Percentiles rank a stretch among this genome's conserved stretches.
phyloP scores from a whole-genome alignment of 495 filamentous ascomycete species.

The Neurospora sp. region DNA sequence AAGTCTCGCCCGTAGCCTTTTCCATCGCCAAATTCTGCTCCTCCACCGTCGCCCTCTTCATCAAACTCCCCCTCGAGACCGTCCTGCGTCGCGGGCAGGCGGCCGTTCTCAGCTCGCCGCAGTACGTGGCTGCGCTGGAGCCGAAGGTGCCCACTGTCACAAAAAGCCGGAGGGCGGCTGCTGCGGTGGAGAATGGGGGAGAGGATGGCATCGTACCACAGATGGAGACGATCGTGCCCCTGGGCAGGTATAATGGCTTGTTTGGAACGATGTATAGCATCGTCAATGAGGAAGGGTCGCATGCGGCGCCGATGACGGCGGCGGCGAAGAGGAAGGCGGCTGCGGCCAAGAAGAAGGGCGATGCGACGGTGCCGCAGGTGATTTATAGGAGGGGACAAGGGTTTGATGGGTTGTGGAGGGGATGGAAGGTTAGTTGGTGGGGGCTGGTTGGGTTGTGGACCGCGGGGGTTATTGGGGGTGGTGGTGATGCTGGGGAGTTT shows the following conservation, averaged over 20 bases:
- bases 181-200: neutral
- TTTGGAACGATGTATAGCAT: conserved; percentile 83
- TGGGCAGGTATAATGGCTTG: conserved; percentile 69
- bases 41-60: conserved; percentile 65
- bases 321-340: conserved; percentile 1
- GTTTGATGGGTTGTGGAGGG: conserved; percentile 73
- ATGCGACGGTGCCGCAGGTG: conserved; percentile 23
- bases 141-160: conserved; percentile 4
- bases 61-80: conserved; percentile 85
- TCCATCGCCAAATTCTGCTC: conserved; percentile 67
- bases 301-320: conserved; percentile 25
- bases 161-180: conserved; percentile 19
- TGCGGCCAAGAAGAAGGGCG: neutral
- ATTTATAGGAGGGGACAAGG: conserved; percentile 65
- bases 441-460: conserved; percentile 80
- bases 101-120: conserved; percentile 39
- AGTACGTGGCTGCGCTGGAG: conserved; percentile 35
- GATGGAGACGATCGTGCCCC: conserved; percentile 62
- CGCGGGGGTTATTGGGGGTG: conserved; percentile 31
- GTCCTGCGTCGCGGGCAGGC: conserved; percentile 83
- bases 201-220: neutral
- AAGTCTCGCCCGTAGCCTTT: conserved; percentile 71
- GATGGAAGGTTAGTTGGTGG: conserved; percentile 96
- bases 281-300: conserved; percentile 68
- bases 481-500: conserved; percentile 38